Evolutionary conservation across 2,329 filamentous ascomycete species (phyloP).

Genomic region (Fusarium luffae): DNA sequence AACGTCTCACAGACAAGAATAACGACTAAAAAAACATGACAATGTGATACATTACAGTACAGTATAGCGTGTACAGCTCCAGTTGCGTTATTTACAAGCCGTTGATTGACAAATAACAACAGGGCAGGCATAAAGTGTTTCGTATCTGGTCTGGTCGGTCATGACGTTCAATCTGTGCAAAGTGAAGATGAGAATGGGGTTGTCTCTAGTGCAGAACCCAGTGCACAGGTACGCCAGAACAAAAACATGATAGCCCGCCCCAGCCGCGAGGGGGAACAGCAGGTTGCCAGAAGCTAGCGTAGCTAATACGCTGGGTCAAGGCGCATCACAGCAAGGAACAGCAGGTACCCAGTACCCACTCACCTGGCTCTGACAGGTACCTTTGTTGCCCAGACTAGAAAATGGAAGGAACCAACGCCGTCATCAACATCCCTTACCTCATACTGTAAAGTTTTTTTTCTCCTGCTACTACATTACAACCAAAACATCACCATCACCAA

Average conservation of each 20-base stretch:
- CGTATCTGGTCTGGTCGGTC: conserved; percentile 14
- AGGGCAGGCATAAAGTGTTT: conserved; percentile 19
- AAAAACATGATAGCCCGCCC: conserved; percentile 34
- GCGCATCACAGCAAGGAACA: background rate
- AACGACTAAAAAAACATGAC: background rate
- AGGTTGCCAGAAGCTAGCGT: conserved; percentile 16
- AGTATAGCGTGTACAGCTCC: background rate
- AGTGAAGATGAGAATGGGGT: conserved; percentile 29
- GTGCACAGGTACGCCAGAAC: conserved; percentile 5
- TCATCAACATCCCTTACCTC: conserved; percentile 44
- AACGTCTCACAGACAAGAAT: conserved; percentile 6
- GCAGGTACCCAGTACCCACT: conserved; percentile 24
- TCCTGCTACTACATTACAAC: background rate
- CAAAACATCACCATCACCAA: conserved; percentile 15
- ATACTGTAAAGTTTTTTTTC: conserved; percentile 37
- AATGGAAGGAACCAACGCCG: conserved; percentile 19
- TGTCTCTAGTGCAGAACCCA: conserved; percentile 35
- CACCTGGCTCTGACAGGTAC: conserved; percentile 26
- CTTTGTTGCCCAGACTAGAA: conserved; percentile 23
- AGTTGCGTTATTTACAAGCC: conserved; percentile 36
- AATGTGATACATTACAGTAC: conserved; percentile 1
- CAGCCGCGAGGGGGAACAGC: conserved; percentile 33
- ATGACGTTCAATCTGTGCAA: conserved; percentile 33
- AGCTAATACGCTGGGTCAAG: conserved; percentile 14
- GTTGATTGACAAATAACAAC: conserved; percentile 23